Evolutionary conservation across 495 filamentous ascomycete species (phyloP), one percentile per base, ranked within the genome.

Genomic region (Aspergillus campestris): DNA sequence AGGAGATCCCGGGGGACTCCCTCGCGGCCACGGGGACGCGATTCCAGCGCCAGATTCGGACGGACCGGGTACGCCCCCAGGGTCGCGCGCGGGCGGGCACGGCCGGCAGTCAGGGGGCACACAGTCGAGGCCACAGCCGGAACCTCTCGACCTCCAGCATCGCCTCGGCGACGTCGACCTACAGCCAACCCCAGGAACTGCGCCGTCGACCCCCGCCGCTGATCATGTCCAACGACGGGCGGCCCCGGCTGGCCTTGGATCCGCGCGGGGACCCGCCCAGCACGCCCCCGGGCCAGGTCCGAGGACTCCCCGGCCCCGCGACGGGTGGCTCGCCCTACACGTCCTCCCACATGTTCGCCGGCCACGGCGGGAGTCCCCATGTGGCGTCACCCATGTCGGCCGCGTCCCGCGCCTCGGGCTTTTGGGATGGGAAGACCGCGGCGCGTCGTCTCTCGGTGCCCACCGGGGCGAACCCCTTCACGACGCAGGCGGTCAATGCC

Each of bases 11-110:
- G 3, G 79, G 78, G 11, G 88, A 94, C 62, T 97, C 94, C 7
- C 75, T 97, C 8, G 94, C 92, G 6, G 94, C 94, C 34, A 95
- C 89, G 5, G 88, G 91, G 12, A 94, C 89, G 24, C 72, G 91
- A 15, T 97, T 95, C 59, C 91, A 96, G 60, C 77, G 94, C 50
- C 94, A 97, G 66, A 87, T 95, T 40, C 78, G 91, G 44, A 95
- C 89, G 5, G 82, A 86, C 43, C 71, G 81, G n/a, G 77, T 94
- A 30, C 79, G 89, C 32, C 84, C 86, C 31, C 81, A 74, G 28
- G 77, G 77, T 38, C 75, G 89, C 39, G 80, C 86, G 12, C 75
- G 89, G 42, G 83, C 88, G 27, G 78, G 83, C 8, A 95, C 89
- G 5, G 77, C 73, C 15, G 64, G 85, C 30, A 83, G 78, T 65